A percentile compares a stretch with the other conserved stretches of the same genome.
Conservation (phyloP, 768 basidiomycete genomes). For the Hysterangium stoloniferum region DNA sequence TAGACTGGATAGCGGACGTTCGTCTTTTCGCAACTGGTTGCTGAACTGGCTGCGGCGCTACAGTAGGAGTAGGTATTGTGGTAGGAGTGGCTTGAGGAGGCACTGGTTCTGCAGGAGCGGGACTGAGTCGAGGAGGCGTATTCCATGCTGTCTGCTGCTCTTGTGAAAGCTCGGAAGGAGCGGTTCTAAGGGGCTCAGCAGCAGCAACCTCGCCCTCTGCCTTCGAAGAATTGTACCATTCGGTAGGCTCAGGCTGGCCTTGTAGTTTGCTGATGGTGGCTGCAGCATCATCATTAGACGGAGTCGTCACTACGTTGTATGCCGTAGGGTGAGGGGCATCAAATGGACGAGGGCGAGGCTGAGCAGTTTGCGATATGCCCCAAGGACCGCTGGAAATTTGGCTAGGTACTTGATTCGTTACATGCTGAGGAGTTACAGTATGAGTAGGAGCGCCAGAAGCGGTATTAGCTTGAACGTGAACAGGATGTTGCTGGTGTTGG, state of each 20-base stretch:
- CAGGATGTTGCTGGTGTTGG: too few relatives aligned
- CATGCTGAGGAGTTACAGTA: too few relatives aligned
- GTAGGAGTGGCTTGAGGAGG: constrained; percentile 15
- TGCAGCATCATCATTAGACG: not conserved
- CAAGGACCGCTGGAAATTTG: too few relatives aligned
- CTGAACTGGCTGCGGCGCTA: constrained; percentile 19
- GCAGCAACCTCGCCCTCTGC: constrained; percentile 40
- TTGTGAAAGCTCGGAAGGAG: too few relatives aligned
- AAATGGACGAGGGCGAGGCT: constrained; percentile 33
- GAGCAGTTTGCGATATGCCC: constrained; percentile 24
- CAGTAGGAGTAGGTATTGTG: constrained; percentile 16
- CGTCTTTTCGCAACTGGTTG: constrained; percentile 10
- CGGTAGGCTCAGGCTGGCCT: constrained; percentile 36
- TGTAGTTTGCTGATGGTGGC: not conserved
- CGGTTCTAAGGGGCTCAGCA: constrained; percentile 28
- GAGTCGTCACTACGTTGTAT: constrained; percentile 20
- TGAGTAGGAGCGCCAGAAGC: too few relatives aligned
- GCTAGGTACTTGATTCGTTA: constrained; percentile 17
- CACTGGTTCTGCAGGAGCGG: constrained; percentile 15
- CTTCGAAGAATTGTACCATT: constrained; percentile 48
- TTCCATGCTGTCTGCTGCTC: constrained; percentile 16
- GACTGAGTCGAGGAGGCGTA: constrained; percentile 14
- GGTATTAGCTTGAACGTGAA: too few relatives aligned
- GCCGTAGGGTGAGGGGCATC: constrained; percentile 37
- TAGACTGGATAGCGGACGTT: not conserved